Evolutionary conservation across 1,139 yeast genomes (phyloP).

Genomic region (Scheffersomyces titani): DNA sequence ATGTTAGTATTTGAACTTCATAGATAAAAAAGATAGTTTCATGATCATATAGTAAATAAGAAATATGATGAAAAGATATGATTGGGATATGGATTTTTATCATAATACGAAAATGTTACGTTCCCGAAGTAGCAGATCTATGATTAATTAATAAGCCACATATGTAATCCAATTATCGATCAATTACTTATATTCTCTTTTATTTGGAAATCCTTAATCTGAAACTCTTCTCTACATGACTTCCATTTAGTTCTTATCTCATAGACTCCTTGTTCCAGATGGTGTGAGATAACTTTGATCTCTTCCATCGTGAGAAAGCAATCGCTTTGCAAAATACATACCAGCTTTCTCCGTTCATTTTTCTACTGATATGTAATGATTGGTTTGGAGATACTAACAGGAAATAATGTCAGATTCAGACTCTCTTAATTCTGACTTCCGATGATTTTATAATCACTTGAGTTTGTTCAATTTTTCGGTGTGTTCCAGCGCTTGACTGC

Average conservation of each 20-base stretch:
- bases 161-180: no score
- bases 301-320: not conserved
- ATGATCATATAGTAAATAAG: not conserved
- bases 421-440: not conserved
- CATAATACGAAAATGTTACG: not conserved
- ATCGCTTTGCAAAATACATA: not conserved
- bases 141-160: not conserved
- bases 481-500: not conserved
- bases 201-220: not conserved
- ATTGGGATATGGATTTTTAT: no score
- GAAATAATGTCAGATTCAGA: not conserved
- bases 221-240: not conserved
- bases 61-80: not conserved
- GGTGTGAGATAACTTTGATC: not conserved
- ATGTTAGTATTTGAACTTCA: conserved; percentile 7
- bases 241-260: not conserved
- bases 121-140: not conserved
- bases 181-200: no score
- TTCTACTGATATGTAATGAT: not conserved
- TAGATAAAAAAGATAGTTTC: not conserved
- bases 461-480: not conserved
- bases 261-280: not conserved
- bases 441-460: not conserved
- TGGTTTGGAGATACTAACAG: not conserved
- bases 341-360: not conserved